A percentile compares a stretch with the other conserved stretches of the same genome.
phyloP scores from a whole-genome alignment of 306 rosid species.

The Cicer pinnatifidum region DNA sequence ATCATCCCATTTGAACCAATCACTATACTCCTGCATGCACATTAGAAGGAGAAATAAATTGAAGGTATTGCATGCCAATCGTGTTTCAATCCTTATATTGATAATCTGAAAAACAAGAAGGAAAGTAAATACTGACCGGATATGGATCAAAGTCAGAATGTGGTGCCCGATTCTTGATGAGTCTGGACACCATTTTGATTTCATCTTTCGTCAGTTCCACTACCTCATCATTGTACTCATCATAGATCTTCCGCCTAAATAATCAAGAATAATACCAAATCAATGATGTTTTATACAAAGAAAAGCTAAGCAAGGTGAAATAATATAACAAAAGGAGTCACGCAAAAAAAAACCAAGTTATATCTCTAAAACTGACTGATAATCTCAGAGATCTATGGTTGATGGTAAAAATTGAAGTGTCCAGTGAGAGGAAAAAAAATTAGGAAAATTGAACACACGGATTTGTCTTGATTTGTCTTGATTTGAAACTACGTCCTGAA shows the following conservation, averaged over 20 bases:
- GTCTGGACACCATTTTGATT: conserved; percentile 59
- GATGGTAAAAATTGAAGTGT: not conserved
- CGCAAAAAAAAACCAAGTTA: conserved; percentile 1
- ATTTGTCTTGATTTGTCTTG: not conserved
- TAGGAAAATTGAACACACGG: not conserved
- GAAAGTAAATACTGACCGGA: conserved; percentile 59
- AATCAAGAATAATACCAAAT: conserved; percentile 33
- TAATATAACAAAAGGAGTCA: conserved; percentile 27
- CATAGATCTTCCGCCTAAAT: conserved; percentile 75
- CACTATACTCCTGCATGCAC: conserved; percentile 76
- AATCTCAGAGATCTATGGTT: not conserved
- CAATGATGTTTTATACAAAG: conserved; percentile 28
- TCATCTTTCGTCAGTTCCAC: conserved; percentile 76
- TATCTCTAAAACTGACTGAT: conserved; percentile 12
- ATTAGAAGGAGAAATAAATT: conserved; percentile 30
- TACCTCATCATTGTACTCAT: conserved; percentile 79
- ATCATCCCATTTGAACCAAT: conserved; percentile 94
- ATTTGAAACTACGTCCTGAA: not conserved
- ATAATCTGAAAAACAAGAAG: conserved; percentile 21
- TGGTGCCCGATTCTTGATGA: conserved; percentile 77
- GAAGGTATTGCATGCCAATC: conserved; percentile 11
- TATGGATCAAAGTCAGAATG: conserved; percentile 81
- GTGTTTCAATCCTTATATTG: conserved; percentile 15
- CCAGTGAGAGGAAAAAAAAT: conserved; percentile 7
- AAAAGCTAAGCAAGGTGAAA: conserved; percentile 16